Evolutionary conservation across 202 grass and related monocot genomes (phyloP).

Genomic region (Schoenoplectus tabernaemontani): DNA sequence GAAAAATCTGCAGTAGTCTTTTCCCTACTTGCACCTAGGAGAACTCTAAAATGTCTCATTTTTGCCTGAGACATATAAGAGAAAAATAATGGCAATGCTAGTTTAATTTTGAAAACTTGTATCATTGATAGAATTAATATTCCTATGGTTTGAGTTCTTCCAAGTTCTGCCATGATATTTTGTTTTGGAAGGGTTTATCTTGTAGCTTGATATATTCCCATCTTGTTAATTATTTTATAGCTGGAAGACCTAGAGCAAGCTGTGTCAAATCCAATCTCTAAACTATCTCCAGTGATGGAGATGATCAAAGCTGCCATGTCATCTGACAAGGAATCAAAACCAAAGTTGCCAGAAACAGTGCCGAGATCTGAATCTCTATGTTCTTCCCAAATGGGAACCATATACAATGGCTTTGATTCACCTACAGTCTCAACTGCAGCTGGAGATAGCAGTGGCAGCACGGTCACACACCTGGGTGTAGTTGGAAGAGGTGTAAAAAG

Average conservation of each 20-base stretch:
- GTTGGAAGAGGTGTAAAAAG: conserved; percentile 86
- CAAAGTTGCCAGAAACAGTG: conserved; percentile 7
- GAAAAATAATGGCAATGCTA: background rate
- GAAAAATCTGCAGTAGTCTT: background rate
- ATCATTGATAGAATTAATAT: background rate
- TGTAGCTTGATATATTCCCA: background rate
- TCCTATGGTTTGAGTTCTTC: conserved; percentile 4
- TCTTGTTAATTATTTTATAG: conserved; percentile 26
- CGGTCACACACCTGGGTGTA: conserved; percentile 68
- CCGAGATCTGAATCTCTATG: conserved; percentile 40
- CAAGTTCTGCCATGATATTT: background rate
- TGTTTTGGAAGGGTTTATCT: background rate
- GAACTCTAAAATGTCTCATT: background rate
- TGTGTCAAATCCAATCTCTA: conserved; percentile 32
- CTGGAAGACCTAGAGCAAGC: conserved; percentile 82
- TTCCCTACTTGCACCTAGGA: background rate
- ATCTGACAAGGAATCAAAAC: conserved; percentile 28
- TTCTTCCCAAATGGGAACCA: conserved; percentile 59
- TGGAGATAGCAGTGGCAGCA: conserved; percentile 51
- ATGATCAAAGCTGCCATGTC: conserved; percentile 18
- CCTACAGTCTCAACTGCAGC: conserved; percentile 58
- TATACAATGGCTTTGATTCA: conserved; percentile 58
- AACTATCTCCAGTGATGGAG: conserved; percentile 36
- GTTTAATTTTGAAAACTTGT: background rate
- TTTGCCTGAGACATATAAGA: background rate